Base-by-base conservation (phyloP, 768 basidiomycete species). In the Hygrophoropsis aurantiaca region DNA sequence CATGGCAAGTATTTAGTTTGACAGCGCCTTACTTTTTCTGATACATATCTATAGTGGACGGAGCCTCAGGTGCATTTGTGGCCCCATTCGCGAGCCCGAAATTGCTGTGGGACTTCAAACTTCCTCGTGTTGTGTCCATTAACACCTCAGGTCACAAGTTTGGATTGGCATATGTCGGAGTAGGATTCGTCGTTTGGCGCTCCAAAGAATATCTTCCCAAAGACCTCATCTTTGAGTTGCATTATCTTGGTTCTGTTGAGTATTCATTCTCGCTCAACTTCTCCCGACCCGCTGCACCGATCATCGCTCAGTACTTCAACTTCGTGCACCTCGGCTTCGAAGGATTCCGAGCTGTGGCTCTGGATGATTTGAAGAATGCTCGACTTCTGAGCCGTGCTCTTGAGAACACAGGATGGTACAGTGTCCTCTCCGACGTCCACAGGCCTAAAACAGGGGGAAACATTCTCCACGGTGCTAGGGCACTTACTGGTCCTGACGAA, bases 191-290 rank as follows among this genome's bases (percentile, higher is more conserved):
- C 35, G 64, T 85, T 51, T 85, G 81, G 80, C 68, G 83, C 20
- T 71, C 75, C 42, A 73, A 77, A 55, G 60, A 74, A 42, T 71
- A 66, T 58, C 73, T 86, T 23, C 85, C 83, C 4, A 82, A 84
- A 57, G 85, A 86, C 51, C 76, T 86, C 51, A 81, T 86, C 54
- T 86, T 86, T 48, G 84, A 76, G 59, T 67, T 77, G 19, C 71
- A 80, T 60, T 79, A 74, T 64, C 67, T 72, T 24, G 73, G 73
- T 36, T 73, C 62, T 30, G 71, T 77, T 47, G 90, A 95, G 63
- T 94, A 93, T 63, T 86, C 86, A 1, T 85, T 82, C 65, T 81
- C 80, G 16, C 68, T 80, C 47, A 80, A 81, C 66, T 81, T 80
- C 62, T 81, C 79, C 40, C 77, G 80, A 13, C 77, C 82, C 11